Evolutionary conservation across 768 basidiomycete species (phyloP).

Genomic region (Xerocomellus chrysenteron): DNA sequence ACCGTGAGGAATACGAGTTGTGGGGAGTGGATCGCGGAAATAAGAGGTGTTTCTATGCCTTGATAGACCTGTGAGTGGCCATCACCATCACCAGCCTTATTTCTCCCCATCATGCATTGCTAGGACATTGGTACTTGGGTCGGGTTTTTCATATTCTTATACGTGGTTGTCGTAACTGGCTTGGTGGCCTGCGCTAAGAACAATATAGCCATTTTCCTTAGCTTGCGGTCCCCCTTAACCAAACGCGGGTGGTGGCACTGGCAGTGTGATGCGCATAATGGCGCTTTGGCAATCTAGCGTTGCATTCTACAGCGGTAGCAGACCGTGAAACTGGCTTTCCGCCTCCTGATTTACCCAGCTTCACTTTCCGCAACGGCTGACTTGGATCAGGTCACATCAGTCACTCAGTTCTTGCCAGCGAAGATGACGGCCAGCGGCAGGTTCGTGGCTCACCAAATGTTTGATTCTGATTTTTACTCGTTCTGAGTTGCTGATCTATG

Average conservation of each 20-base stretch:
- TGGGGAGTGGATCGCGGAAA: constrained; percentile 30
- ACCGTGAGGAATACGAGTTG: constrained; percentile 26
- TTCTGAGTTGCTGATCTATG: no score
- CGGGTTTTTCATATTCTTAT: neutral
- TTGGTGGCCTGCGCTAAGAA: neutral
- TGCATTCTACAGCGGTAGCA: no score
- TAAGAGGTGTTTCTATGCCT: constrained; percentile 18
- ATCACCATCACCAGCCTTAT: neutral
- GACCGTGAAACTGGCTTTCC: no score
- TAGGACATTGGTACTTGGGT: constrained; percentile 7
- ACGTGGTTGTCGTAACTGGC: constrained; percentile 2
- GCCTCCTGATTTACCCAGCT: no score
- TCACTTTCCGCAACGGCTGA: no score
- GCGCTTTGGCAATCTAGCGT: no score
- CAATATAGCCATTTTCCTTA: constrained; percentile 1
- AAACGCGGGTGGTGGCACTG: neutral
- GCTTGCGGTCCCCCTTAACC: neutral
- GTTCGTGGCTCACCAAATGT: no score
- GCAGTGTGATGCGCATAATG: neutral
- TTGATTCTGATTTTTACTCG: no score
- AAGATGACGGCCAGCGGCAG: no score
- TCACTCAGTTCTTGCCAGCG: no score
- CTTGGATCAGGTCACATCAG: no score
- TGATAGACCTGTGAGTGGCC: constrained; percentile 15
- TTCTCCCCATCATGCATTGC: neutral